Base-by-base conservation (phyloP, 1,284 basidiomycete species). In the Naganishia cerealis region DNA sequence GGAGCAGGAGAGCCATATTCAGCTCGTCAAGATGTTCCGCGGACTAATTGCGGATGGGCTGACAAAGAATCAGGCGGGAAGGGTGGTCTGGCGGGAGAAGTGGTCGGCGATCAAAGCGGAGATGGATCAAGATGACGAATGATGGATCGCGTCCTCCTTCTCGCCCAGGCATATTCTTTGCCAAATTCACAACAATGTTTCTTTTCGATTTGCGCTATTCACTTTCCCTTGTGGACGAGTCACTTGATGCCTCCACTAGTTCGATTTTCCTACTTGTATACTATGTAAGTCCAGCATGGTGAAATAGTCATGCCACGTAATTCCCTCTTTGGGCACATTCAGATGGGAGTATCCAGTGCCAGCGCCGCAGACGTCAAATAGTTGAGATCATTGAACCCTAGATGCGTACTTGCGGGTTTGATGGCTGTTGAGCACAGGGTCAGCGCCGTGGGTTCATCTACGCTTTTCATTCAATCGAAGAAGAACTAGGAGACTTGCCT, bases 11-110 rank as follows among this genome's bases (percentile, higher is more conserved):
- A 53, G 38, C 26, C 61, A 63, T 63, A 63, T 63, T 54, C 50
- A 40, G 61, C 50, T 63, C 8, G 61, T 63, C 61, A 63, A 63
- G 61, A 63, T 63, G 61, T 63, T 63, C 36, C n/a, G 61, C 21
- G 50, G 50, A 9, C 42, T 63, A 38, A 63, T 63, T 18, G 61
- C 61, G 38, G 61, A 63, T 54, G 61, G 61, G 50, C 42, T 63
- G 61, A 29, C 50, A 2, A 63, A 63, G 50, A 63, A 63, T 54
- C 46, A 50, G 33, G 61, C 61, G 38, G 61, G 61, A 13, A 29
- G 61, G 38, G 50, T 63, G 7, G 61, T 63, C 1, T 63, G 50
- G 50, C 50, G 61, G 13, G 61, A 63, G 15, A 50, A 36, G 24
- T 63, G 61, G 61, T 46, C 26, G 36, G 36, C 29, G 12, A 61